A percentile compares a stretch with the other conserved stretches of the same genome.
These are phyloP conservation scores for Monosporascus sp. DNA, from an alignment of 2,329 filamentous ascomycete genomes.

Conservation along the genomic window DNA sequence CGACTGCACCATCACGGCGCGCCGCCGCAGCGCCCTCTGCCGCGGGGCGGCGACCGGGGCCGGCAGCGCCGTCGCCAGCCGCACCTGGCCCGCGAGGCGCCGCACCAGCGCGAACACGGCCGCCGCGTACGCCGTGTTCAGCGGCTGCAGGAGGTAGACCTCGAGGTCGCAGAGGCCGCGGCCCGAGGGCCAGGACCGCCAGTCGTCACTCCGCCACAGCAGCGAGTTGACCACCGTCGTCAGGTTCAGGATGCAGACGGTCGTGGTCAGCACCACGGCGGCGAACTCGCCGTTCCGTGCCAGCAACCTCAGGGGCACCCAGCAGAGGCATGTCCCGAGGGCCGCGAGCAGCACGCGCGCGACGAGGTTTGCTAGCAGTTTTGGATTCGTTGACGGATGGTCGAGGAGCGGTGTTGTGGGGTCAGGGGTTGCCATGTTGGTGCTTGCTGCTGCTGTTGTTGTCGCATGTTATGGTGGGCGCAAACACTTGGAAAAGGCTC, in stretches of 20 bases:
- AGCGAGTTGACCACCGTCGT: constrained; percentile 44
- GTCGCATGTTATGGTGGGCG: no score
- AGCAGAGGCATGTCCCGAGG: constrained; percentile 38
- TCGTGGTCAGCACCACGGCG: constrained; percentile 43
- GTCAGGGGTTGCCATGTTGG: no score
- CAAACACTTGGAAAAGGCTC: no score
- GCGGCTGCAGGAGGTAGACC: constrained; percentile 28
- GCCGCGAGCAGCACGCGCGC: constrained; percentile 42
- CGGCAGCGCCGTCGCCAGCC: constrained; percentile 23
- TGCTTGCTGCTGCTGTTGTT: no score
- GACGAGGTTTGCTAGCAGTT: constrained; percentile 39
- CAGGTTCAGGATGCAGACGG: constrained; percentile 41
- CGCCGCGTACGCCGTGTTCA: constrained; percentile 41
- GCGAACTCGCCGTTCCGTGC: constrained; percentile 49
- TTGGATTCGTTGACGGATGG: constrained; percentile 16
- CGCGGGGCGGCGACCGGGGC: not conserved
- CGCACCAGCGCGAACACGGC: constrained; percentile 50
- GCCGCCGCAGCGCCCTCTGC: constrained; percentile 24
- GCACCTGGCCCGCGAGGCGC: constrained; percentile 46
- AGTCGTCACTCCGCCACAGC: constrained; percentile 49
- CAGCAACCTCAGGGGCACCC: constrained; percentile 47
- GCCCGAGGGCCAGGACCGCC: constrained; percentile 45
- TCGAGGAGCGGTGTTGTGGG: no score
- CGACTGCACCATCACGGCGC: constrained; percentile 34
- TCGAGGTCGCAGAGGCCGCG: constrained; percentile 49